These are phyloP conservation scores for Dictyostelium capitatum DNA, from an alignment of 78 protist genomes.

Conservation along the genomic window DNA sequence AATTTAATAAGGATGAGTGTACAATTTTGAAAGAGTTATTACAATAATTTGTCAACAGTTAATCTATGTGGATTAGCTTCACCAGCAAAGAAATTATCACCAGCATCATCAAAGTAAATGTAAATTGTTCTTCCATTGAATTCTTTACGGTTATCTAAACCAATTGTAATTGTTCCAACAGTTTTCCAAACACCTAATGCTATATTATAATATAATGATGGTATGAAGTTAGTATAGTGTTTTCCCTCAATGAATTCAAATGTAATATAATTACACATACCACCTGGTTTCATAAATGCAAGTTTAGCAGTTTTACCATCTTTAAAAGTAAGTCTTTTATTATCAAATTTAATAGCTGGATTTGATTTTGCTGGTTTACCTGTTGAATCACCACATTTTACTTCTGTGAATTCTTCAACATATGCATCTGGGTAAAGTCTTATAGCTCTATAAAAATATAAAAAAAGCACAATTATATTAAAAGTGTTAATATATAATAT, in stretches of 20 bases:
- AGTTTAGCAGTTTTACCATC: not conserved
- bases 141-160: not conserved
- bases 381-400: not conserved
- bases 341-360: not conserved
- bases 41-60: too few species aligned
- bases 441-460: too few species aligned
- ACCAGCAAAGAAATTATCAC: not conserved
- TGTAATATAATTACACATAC: too few species aligned
- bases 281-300: not conserved
- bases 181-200: not conserved
- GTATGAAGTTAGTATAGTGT: too few species aligned
- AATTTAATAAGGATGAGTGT: too few species aligned
- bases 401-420: not conserved
- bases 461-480: too few species aligned
- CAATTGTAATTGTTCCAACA: not conserved
- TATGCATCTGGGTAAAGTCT: too few species aligned
- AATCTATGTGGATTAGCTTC: too few species aligned
- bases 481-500: too few species aligned
- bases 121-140: not conserved
- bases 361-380: not conserved
- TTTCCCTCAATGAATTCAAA: too few species aligned
- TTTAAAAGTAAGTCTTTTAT: not conserved
- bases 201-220: too few species aligned
- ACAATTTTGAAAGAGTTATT: too few species aligned
- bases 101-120: not conserved